These are phyloP conservation scores for Fibroporia radiculosa DNA, from an alignment of 768 basidiomycete species.

Conservation along the genomic window DNA sequence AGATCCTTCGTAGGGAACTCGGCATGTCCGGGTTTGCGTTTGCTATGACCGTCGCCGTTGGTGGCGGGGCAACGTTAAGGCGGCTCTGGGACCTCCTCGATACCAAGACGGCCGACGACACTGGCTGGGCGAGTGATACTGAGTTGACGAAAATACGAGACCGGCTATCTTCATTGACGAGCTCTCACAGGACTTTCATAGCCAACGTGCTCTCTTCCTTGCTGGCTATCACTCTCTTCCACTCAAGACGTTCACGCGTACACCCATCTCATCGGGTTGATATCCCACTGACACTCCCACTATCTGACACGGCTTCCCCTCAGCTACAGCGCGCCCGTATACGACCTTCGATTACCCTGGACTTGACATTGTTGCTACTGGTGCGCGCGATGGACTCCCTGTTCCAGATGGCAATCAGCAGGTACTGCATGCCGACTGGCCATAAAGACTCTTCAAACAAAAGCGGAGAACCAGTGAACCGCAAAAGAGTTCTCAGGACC, in stretches of 20 bases:
- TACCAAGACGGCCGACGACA: slow-evolving; percentile 8
- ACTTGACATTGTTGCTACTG: slow-evolving; percentile 58
- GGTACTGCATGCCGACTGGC: slow-evolving; percentile 6
- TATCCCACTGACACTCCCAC: slow-evolving; percentile 13
- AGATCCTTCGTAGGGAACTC: slow-evolving; percentile 49
- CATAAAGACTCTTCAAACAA: background rate
- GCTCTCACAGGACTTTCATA: slow-evolving; percentile 47
- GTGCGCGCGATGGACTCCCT: slow-evolving; percentile 63
- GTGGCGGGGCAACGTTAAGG: slow-evolving; percentile 52
- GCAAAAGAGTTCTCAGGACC: slow-evolving; percentile 30
- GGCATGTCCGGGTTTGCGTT: slow-evolving; percentile 61
- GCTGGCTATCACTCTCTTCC: slow-evolving; percentile 50
- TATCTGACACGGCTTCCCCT: slow-evolving; percentile 13
- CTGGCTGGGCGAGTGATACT: background rate
- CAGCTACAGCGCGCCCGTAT: slow-evolving; percentile 2
- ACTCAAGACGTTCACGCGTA: slow-evolving; percentile 29
- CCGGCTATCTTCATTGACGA: slow-evolving; percentile 25
- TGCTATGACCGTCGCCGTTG: slow-evolving; percentile 55
- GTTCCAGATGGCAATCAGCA: slow-evolving; percentile 43
- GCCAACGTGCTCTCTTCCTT: slow-evolving; percentile 50
- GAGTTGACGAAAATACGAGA: background rate
- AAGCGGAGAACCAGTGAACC: slow-evolving; percentile 15
- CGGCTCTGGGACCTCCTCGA: slow-evolving; percentile 32
- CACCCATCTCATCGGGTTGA: slow-evolving; percentile 20
- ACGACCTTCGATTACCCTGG: slow-evolving; percentile 47